Base-by-base conservation (phyloP, 345 rosid genomes). In the Triadica sebifera region DNA sequence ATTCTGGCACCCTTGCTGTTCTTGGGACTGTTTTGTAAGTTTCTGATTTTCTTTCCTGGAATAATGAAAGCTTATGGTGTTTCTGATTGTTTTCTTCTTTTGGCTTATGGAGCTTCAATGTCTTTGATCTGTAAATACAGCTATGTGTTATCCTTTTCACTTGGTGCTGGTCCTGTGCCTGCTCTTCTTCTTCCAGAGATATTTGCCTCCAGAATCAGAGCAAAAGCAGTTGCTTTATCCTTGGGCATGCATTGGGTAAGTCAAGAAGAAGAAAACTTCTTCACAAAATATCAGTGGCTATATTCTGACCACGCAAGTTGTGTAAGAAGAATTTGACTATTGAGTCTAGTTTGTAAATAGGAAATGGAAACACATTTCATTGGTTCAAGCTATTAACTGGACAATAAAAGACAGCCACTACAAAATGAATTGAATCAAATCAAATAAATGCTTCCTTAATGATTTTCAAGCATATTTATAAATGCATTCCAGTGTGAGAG, bases 101-200 rank as follows among this genome's bases (percentile, higher is more conserved):
- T 71, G 19, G 53, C 55, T 66, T 15, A 25, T 59, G 29, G 56
- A 58, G 78, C 68, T 71, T 79, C 45, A 75, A 62, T 8, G 50
- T 34, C 41, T 71, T 74, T 72, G 64, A 38, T 75, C 70, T 75
- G 70, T 65, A 56, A 34, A 73, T 34, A 7, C 89, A 95, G 99
- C 81, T 95, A 93, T 77, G 99, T 93, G 25, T 74, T 95, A 78
- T 95, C 97, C 11, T 95, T 95, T 85, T 93, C 99, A 50, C 98
- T 93, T 72, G 99, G 99, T 74, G 98, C 99, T 25, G 99, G 98
- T 74, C 99, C 97, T 15, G 99, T 96, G 56, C 98, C 98, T 22
- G 98, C 98, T 71, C 92, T 96, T 83, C 97, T 96, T 55, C 91
- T 91, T 22, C 95, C 99, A 12, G 99, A 96, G 85, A 93, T 96